Conservation (phyloP, 805 yeast species). For the Candida ipomoeae region DNA sequence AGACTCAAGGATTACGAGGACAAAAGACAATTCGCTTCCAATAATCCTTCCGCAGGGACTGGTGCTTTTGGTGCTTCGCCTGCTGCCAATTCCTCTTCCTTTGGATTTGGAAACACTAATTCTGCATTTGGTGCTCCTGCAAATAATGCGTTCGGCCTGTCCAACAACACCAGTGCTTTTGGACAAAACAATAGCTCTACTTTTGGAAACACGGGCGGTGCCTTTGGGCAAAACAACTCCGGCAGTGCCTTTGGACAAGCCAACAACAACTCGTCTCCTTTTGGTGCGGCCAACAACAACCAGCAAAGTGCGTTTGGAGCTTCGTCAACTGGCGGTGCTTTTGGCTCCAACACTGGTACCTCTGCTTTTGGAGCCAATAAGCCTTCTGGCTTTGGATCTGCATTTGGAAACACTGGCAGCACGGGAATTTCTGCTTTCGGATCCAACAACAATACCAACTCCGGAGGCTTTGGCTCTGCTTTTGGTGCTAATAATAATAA, state of each 20-base stretch:
- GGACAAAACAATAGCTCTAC: conserved; percentile 19
- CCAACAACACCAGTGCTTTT: conserved; percentile 20
- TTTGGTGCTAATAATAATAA: conserved; percentile 14
- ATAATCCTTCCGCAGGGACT: conserved; percentile 17
- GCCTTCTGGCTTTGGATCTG: conserved; percentile 25
- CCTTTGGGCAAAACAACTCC: conserved; percentile 27
- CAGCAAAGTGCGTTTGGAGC: conserved; percentile 4
- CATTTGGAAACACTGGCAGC: conserved; percentile 23
- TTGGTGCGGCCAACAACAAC: conserved; percentile 13
- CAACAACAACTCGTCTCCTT: conserved; percentile 13
- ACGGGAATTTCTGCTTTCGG: conserved; percentile 16
- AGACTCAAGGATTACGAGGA: conserved; percentile 84
- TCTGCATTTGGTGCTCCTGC: conserved; percentile 26
- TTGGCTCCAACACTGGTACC: conserved; percentile 8
- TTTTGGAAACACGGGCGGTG: conserved; percentile 1
- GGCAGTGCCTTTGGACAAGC: conserved; percentile 15
- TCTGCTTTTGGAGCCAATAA: conserved; percentile 18
- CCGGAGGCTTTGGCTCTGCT: conserved; percentile 17
- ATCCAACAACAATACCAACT: conserved; percentile 24
- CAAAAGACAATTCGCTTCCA: conserved; percentile 58
- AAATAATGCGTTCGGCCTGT: conserved; percentile 35
- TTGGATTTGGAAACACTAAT: conserved; percentile 8
- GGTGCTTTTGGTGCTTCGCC: conserved; percentile 22
- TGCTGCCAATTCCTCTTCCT: conserved; percentile 8
- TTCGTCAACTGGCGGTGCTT: conserved; percentile 6